Conservation (phyloP, 805 yeast genomes). For the Dipodascus geniculatus region DNA sequence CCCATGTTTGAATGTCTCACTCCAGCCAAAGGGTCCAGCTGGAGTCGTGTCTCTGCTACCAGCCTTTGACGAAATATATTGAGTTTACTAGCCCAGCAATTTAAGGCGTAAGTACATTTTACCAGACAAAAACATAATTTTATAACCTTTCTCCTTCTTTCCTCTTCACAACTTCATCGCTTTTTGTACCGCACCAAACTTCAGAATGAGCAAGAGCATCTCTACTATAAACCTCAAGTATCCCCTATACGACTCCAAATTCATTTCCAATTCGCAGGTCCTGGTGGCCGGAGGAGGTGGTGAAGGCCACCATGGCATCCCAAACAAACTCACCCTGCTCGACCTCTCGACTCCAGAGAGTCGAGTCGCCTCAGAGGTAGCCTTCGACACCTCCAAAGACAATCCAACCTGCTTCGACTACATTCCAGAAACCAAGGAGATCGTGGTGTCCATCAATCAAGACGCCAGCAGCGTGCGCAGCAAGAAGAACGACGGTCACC, state of each 20-base stretch:
- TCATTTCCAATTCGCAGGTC: not conserved
- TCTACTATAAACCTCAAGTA: not conserved
- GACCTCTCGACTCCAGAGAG: not conserved
- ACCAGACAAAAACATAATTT: not conserved
- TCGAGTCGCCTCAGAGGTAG: not conserved
- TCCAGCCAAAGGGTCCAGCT: not conserved
- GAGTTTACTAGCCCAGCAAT: too few species aligned
- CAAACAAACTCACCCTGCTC: not conserved
- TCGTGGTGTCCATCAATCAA: not conserved
- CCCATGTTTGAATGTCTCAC: too few species aligned
- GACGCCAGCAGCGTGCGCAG: not conserved
- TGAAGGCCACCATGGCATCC: constrained; percentile 1
- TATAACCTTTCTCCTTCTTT: not conserved
- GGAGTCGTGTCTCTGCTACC: not conserved
- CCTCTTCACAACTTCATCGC: not conserved
- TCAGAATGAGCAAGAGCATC: not conserved
- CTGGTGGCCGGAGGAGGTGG: not conserved
- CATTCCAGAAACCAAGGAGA: not conserved
- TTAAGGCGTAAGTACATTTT: not conserved
- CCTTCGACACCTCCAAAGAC: not conserved
- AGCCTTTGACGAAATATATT: not conserved
- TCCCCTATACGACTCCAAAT: not conserved
- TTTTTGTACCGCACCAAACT: too few species aligned
- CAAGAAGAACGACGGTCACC: not conserved
- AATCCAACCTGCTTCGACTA: not conserved